Conservation (phyloP, 164 flowering plant genomes). For the Cinnamomum chago region DNA sequence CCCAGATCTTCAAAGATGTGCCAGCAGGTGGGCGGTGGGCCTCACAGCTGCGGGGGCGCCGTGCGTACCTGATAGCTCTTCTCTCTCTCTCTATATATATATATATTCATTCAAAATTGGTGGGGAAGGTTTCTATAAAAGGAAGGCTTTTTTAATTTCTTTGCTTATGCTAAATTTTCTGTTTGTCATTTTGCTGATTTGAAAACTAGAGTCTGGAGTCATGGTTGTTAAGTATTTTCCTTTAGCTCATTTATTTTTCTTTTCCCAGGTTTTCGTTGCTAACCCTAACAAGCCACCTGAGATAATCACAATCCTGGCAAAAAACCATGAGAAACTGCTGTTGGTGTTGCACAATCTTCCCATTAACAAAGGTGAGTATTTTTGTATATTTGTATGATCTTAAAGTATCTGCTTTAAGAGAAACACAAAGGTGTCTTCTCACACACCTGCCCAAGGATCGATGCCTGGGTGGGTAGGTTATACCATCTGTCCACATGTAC, state of each 20-base stretch:
- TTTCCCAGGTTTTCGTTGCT: constrained; percentile 83
- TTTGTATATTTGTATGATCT: neutral
- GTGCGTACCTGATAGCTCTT: too few relatives aligned
- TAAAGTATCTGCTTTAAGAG: neutral
- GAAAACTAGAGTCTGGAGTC: neutral
- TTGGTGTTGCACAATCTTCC: constrained; percentile 69
- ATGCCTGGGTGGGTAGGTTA: neutral
- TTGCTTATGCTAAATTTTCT: too few relatives aligned
- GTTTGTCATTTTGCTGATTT: neutral
- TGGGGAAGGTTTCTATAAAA: too few relatives aligned
- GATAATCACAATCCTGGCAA: constrained; percentile 65
- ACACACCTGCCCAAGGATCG: neutral
- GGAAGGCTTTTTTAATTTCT: too few relatives aligned
- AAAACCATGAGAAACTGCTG: constrained; percentile 67
- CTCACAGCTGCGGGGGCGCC: too few relatives aligned
- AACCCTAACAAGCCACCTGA: constrained; percentile 93
- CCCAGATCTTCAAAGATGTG: too few relatives aligned
- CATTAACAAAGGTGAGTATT: constrained; percentile 57
- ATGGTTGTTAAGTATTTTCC: neutral
- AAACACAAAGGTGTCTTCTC: neutral
- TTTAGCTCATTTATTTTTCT: neutral
- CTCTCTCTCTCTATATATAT: too few relatives aligned
- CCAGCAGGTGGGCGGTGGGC: too few relatives aligned
- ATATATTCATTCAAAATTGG: too few relatives aligned
- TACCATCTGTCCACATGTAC: neutral